Base-by-base conservation (phyloP, 352 stramenopile species). In the Peronosclerospora sorghi region DNA sequence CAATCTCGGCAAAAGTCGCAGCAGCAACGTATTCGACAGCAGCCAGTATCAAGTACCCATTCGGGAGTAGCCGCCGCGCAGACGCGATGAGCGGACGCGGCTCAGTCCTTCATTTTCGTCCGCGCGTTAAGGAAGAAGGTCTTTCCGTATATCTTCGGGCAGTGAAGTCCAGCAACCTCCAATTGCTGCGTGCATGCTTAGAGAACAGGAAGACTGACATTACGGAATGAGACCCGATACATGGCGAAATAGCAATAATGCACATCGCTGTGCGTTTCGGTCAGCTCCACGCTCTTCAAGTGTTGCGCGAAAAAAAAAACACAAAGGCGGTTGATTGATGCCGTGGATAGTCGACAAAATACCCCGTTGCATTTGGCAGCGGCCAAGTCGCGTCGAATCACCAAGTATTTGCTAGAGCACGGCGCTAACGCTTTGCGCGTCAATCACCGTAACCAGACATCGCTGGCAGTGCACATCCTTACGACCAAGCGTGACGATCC, bases 361-460 rank as follows among this genome's bases (percentile, higher is more conserved):
- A 88, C 79, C 7, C 69, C 79, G 6, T 40, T 92, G 39, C 79
- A 92, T 38, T 35, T 92, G 14, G 79, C 79, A 7, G 56, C 73
- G n/a, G 79, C 76, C 20, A 86, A 86, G 44, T 92, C 79, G 32
- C 74, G 76, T 2, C 76, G 79, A 6, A 72, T 92, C 29, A 89
- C 79, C 48, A 87, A 89, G 64, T 86, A 74, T 24, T 21, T 92
- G 26, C 63, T 92, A 12, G 76, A 92, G 41, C 60, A 86, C 4
- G 70, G 67, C 18, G 80, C 80, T 1, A 61, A 73, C 23, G 69
- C 80, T 19, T 67, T 59, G 24, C 62, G 65, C 14, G 58, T 74
- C 8, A 92, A 92, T 54, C 59, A 70, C 18, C 74, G 80, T 19
- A 73, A 73, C 30, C 80, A 90, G 50, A 86, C 75, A 8, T 57